phyloP scores from a whole-genome alignment of 371 early-diverging fungal species.

The Umbelopsis sp. region DNA sequence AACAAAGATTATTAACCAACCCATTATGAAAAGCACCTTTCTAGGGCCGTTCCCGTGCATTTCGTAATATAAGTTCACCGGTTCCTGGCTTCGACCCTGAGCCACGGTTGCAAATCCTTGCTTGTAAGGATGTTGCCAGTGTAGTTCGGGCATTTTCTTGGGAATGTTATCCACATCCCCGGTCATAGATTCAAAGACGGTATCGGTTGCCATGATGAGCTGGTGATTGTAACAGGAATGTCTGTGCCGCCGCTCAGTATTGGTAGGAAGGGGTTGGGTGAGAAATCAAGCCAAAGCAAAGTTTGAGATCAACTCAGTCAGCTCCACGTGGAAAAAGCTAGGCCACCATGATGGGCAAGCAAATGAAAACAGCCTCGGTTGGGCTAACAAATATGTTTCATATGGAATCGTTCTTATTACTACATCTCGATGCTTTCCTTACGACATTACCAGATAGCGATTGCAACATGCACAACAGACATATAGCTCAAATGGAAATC shows the following conservation, averaged over 20 bases:
- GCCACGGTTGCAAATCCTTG: conserved; percentile 26
- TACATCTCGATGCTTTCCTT: conserved; percentile 17
- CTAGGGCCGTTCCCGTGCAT: conserved; percentile 12
- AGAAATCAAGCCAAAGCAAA: background rate
- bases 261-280: background rate
- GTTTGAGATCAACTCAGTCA: background rate
- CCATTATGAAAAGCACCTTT: conserved; percentile 5
- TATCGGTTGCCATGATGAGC: conserved; percentile 6
- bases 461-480: conserved; percentile 6
- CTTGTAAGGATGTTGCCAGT: conserved; percentile 21
- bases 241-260: too few species aligned
- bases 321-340: background rate
- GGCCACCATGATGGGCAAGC: background rate
- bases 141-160: conserved; percentile 22
- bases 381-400: too few species aligned
- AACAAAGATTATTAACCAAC: background rate
- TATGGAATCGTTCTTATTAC: conserved; percentile 4
- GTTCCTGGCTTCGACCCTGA: conserved; percentile 12
- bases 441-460: conserved; percentile 10
- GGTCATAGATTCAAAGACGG: conserved; percentile 1
- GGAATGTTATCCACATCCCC: background rate
- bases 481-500: background rate
- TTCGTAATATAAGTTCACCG: conserved; percentile 19
- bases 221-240: background rate
- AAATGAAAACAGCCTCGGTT: too few species aligned